A percentile compares a stretch with the other conserved stretches of the same genome.
Evolutionary conservation across 805 yeast species (phyloP).

Genomic region (Starmerella bombicola): DNA sequence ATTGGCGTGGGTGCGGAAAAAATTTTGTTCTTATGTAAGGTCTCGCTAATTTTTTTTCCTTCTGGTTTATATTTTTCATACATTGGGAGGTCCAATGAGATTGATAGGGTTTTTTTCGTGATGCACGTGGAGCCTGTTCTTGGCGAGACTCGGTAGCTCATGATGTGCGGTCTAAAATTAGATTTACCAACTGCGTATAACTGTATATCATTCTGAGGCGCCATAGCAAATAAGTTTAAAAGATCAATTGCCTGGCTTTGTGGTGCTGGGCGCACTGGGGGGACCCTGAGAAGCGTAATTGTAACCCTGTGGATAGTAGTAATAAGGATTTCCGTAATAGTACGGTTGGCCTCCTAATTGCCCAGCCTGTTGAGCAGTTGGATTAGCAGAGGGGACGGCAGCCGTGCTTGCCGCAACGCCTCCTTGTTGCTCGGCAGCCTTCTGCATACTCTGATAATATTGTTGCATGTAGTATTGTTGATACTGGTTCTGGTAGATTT

Average conservation of each 20-base stretch:
- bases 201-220: too few species aligned
- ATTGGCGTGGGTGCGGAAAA: slow-evolving; percentile 6
- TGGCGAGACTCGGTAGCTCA: background rate
- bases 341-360: slow-evolving; percentile 3
- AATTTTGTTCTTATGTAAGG: slow-evolving; percentile 7
- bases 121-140: background rate
- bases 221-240: too few species aligned
- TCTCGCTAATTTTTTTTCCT: background rate
- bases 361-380: slow-evolving; percentile 1
- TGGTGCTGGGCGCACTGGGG: background rate
- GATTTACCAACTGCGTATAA: too few species aligned
- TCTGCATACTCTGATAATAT: slow-evolving; percentile 12
- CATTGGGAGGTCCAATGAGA: background rate
- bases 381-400: too few species aligned
- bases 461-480: slow-evolving; percentile 14
- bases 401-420: too few species aligned
- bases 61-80: background rate
- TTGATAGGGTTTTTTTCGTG: slow-evolving; percentile 1
- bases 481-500: slow-evolving; percentile 8
- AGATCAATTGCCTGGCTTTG: background rate
- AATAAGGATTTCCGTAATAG: background rate
- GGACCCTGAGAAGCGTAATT: background rate
- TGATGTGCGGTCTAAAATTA: too few species aligned
- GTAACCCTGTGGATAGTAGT: slow-evolving; percentile 1
- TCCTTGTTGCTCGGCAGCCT: slow-evolving; percentile 1